phyloP scores from a whole-genome alignment of 2,329 filamentous ascomycete species.

The Cercospora nicotianae region DNA sequence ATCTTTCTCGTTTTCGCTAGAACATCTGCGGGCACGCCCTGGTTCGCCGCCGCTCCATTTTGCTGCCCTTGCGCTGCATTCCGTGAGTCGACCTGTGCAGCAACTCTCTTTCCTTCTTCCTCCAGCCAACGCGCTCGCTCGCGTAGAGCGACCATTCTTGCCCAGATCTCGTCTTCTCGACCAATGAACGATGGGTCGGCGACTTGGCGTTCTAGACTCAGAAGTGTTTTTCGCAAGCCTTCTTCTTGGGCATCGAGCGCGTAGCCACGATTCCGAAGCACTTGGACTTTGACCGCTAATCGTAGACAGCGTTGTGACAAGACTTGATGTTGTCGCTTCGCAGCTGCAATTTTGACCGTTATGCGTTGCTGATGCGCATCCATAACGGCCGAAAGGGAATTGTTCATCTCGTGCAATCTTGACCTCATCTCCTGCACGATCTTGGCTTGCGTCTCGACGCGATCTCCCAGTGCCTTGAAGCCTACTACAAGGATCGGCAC shows the following conservation, averaged over 20 bases:
- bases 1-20: constrained; percentile 76
- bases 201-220: constrained; percentile 66
- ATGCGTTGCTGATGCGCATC: constrained; percentile 75
- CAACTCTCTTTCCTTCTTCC: constrained; percentile 70
- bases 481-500: constrained; percentile 76
- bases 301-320: constrained; percentile 72
- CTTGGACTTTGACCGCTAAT: constrained; percentile 76
- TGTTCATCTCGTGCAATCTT: constrained; percentile 77
- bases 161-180: constrained; percentile 82
- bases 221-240: constrained; percentile 70
- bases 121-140: constrained; percentile 72
- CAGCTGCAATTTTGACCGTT: constrained; percentile 70
- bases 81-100: constrained; percentile 46
- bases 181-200: constrained; percentile 74
- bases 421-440: constrained; percentile 69
- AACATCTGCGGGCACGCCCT: constrained; percentile 66
- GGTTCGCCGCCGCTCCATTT: constrained; percentile 48
- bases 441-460: constrained; percentile 69
- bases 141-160: constrained; percentile 71
- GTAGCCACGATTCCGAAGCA: constrained; percentile 77
- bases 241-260: constrained; percentile 78
- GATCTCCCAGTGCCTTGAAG: constrained; percentile 69
- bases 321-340: constrained; percentile 69
- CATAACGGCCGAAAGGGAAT: constrained; percentile 68
- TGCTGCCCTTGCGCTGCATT: constrained; percentile 43